Evolutionary conservation across 768 basidiomycete species (phyloP).

Genomic region (Aureoboletus auriporus): DNA sequence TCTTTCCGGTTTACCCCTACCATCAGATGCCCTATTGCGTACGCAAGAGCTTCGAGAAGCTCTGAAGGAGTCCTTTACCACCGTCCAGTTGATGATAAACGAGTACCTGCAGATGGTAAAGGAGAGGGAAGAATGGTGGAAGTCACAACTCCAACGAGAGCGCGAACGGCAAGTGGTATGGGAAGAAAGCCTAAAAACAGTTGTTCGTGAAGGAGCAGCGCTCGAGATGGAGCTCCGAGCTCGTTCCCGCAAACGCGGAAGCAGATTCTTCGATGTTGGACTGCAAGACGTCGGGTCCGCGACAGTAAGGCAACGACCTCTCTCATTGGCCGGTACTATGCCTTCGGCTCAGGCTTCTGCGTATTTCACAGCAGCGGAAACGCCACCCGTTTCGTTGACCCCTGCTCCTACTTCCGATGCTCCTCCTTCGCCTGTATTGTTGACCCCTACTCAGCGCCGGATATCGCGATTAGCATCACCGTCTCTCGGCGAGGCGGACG

Average conservation of each 20-base stretch:
- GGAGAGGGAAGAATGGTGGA: constrained; percentile 83
- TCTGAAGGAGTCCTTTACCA: constrained; percentile 54
- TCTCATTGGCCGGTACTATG: constrained; percentile 12
- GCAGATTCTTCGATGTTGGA: constrained; percentile 46
- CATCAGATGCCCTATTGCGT: constrained; percentile 25
- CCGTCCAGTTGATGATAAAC: constrained; percentile 54
- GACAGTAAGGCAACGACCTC: constrained; percentile 19
- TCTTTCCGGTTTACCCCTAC: constrained; percentile 42
- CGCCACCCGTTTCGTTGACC: constrained; percentile 10
- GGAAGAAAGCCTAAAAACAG: constrained; percentile 87
- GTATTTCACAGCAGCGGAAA: constrained; percentile 23
- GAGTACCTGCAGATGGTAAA: constrained; percentile 68
- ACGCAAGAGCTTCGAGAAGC: constrained; percentile 41
- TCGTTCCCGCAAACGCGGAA: constrained; percentile 55
- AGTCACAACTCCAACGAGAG: constrained; percentile 59
- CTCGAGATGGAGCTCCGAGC: constrained; percentile 76
- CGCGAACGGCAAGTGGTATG: constrained; percentile 64
- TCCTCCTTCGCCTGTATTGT: constrained; percentile 7
- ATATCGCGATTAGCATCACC: constrained; percentile 12
- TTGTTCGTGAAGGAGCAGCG: constrained; percentile 80
- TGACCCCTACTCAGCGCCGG: constrained; percentile 24
- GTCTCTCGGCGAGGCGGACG: constrained; percentile 18
- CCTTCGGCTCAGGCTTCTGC: constrained; percentile 17
- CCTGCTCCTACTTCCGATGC: background rate
- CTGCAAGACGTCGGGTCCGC: constrained; percentile 15